A percentile compares a stretch with the other conserved stretches of the same genome.
Evolutionary conservation across 257 asterid species (phyloP).

Genomic region (Nyctanthes arbortristis): DNA sequence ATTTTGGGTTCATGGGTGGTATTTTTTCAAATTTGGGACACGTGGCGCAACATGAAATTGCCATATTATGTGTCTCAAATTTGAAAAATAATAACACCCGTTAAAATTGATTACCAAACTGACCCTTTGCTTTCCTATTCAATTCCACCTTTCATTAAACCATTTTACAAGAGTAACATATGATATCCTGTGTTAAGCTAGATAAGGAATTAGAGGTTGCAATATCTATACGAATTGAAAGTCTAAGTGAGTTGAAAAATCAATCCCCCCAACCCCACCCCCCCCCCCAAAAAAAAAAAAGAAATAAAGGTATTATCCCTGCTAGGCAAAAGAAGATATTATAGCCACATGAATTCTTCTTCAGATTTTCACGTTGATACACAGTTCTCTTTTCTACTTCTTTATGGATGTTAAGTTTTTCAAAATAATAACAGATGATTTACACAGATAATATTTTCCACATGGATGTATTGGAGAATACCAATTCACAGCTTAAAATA

Average conservation of each 20-base stretch:
- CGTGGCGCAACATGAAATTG: too few relatives aligned
- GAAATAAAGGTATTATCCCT: neutral
- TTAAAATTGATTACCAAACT: too few relatives aligned
- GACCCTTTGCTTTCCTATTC: too few relatives aligned
- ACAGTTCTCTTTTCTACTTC: neutral
- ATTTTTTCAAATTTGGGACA: too few relatives aligned
- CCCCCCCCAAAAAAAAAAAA: too few relatives aligned
- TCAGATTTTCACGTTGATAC: neutral
- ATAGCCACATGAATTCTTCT: neutral
- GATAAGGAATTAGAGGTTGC: neutral
- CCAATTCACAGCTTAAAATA: too few relatives aligned
- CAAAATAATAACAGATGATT: neutral
- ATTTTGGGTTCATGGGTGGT: too few relatives aligned
- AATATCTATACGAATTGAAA: neutral
- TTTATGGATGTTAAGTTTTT: neutral
- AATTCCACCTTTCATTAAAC: neutral
- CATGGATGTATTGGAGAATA: neutral
- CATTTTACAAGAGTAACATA: neutral
- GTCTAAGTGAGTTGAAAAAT: neutral
- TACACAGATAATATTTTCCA: neutral
- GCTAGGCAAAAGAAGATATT: neutral
- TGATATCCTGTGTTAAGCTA: neutral
- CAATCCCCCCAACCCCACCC: neutral
- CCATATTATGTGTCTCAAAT: too few relatives aligned
- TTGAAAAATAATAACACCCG: too few relatives aligned